Evolutionary conservation across 1,284 basidiomycete genomes (phyloP).

Genomic region (Rhizoctonia solani): DNA sequence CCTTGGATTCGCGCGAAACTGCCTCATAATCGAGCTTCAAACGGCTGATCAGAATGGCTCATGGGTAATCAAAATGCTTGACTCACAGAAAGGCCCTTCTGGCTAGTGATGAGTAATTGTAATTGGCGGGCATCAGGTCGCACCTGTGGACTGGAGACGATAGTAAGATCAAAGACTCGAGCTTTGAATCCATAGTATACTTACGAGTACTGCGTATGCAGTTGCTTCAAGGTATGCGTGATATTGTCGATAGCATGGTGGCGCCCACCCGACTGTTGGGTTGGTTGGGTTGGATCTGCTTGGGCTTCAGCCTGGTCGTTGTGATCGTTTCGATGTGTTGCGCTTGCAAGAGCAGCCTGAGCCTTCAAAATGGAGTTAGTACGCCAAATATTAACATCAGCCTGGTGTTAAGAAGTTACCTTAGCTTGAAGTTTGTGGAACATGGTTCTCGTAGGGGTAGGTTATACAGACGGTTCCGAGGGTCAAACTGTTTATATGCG

Average conservation of each 20-base stretch:
- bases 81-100: conserved; percentile 63
- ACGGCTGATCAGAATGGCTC: neutral
- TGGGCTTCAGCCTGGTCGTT: neutral
- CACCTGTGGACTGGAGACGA: conserved; percentile 32
- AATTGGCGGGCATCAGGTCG: conserved; percentile 37
- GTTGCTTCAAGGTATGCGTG: conserved; percentile 65
- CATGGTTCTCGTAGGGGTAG: conserved; percentile 2
- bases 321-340: neutral
- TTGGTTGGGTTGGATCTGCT: neutral
- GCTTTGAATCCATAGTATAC: conserved; percentile 43
- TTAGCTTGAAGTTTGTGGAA: conserved; percentile 34
- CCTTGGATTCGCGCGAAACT: conserved; percentile 63
- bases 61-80: neutral
- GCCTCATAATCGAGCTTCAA: conserved; percentile 62
- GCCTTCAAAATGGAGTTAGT: conserved; percentile 12
- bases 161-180: conserved; percentile 10
- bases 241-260: conserved; percentile 38
- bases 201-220: conserved; percentile 75
- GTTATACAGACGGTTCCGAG: neutral
- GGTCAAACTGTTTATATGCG: conserved; percentile 15
- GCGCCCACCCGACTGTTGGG: conserved; percentile 32
- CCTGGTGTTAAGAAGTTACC: neutral
- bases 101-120: conserved; percentile 63
- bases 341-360: conserved; percentile 15
- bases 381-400: neutral